Evolutionary conservation across 495 filamentous ascomycete genomes (phyloP).

Genomic region (Annulohypoxylon moriforme): DNA sequence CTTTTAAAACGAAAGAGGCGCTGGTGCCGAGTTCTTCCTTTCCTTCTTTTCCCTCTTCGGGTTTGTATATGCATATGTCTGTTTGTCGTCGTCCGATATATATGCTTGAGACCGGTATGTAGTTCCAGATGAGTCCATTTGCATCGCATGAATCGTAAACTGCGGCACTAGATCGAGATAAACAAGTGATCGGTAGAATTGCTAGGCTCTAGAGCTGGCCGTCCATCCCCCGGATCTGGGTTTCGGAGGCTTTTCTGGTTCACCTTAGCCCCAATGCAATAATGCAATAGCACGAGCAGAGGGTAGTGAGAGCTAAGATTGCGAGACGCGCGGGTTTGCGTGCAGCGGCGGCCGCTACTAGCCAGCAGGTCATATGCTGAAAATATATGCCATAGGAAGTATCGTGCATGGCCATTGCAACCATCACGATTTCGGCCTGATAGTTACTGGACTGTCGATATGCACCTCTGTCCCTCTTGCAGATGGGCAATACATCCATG

Average conservation of each 20-base stretch:
- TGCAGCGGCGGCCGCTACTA: constrained; percentile 38
- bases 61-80: not conserved
- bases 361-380: constrained; percentile 50
- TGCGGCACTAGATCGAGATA: constrained; percentile 41
- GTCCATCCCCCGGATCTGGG: constrained; percentile 39
- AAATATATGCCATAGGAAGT: constrained; percentile 44
- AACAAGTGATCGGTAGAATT: constrained; percentile 38
- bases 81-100: constrained; percentile 8
- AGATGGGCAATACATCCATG: constrained; percentile 48
- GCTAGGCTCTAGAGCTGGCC: constrained; percentile 38
- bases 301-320: constrained; percentile 30
- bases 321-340: constrained; percentile 33
- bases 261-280: constrained; percentile 28
- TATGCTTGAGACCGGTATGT: not conserved
- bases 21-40: constrained; percentile 27
- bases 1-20: constrained; percentile 20
- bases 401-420: constrained; percentile 51
- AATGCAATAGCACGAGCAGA: constrained; percentile 42
- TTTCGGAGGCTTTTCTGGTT: constrained; percentile 44
- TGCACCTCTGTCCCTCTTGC: constrained; percentile 49
- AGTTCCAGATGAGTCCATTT: constrained; percentile 29
- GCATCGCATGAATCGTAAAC: constrained; percentile 34
- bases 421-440: constrained; percentile 46
- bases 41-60: not conserved
- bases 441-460: constrained; percentile 48